Conservation (phyloP, 495 filamentous ascomycete species). For the Penicillium crystallinum region DNA sequence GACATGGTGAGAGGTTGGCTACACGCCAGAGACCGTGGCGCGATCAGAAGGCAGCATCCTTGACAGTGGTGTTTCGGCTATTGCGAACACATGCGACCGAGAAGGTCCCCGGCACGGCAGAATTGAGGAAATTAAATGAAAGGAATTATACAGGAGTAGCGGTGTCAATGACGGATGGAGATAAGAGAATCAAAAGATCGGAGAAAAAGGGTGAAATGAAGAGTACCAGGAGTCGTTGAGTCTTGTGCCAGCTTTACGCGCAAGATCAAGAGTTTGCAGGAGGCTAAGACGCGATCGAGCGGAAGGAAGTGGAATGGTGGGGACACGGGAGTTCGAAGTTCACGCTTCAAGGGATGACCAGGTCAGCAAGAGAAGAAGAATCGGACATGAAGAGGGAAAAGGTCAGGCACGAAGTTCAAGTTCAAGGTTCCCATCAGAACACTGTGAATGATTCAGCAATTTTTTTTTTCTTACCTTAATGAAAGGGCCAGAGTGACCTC, state of each 20-base stretch:
- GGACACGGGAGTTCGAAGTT: not conserved
- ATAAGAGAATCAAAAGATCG: not conserved
- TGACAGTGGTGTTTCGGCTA: slow-evolving; percentile 21
- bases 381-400: not conserved
- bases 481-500: not conserved
- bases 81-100: slow-evolving; percentile 22
- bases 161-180: not conserved
- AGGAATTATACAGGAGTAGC: not conserved
- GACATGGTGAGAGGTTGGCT: slow-evolving; percentile 59
- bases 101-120: slow-evolving; percentile 18
- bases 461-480: not conserved
- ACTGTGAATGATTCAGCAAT: slow-evolving; percentile 1
- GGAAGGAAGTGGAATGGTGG: slow-evolving; percentile 12
- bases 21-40: slow-evolving; percentile 36
- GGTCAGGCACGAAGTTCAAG: not conserved
- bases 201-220: not conserved
- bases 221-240: not conserved
- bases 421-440: not conserved
- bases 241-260: not conserved
- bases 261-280: slow-evolving; percentile 9
- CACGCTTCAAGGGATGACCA: slow-evolving; percentile 6
- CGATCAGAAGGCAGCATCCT: slow-evolving; percentile 42
- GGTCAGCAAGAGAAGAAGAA: not conserved
- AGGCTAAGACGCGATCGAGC: slow-evolving; percentile 12
- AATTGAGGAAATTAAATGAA: not conserved